Conservation (phyloP, 768 basidiomycete species). For the Leucocoprinus sp. region DNA sequence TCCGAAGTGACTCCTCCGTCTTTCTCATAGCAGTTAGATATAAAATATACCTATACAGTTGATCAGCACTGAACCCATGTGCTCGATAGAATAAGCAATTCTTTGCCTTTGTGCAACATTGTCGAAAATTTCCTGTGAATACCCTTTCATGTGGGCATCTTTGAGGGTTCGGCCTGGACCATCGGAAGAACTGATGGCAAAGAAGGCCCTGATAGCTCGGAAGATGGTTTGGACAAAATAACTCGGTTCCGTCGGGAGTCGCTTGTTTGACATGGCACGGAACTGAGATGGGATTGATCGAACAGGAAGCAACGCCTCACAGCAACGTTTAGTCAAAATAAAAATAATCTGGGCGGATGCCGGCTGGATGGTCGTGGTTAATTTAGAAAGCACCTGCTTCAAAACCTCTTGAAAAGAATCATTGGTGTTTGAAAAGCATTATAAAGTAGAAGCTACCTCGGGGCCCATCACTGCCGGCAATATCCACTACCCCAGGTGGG, state of each 20-base stretch:
- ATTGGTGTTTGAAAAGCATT: neutral
- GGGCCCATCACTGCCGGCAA: conserved; percentile 20
- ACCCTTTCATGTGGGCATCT: conserved; percentile 40
- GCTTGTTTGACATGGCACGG: conserved; percentile 73
- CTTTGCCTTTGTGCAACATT: conserved; percentile 56
- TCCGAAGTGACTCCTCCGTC: conserved; percentile 81
- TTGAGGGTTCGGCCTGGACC: conserved; percentile 55
- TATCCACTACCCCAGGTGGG: conserved; percentile 34
- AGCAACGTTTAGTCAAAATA: conserved; percentile 74
- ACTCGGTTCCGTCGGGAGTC: conserved; percentile 69
- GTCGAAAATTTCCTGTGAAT: conserved; percentile 61
- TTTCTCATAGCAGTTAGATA: conserved; percentile 83
- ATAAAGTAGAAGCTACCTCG: conserved; percentile 36
- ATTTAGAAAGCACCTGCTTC: conserved; percentile 36
- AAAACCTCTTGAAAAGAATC: conserved; percentile 41
- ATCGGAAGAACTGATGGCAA: conserved; percentile 49
- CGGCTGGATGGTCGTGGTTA: conserved; percentile 46
- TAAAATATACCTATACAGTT: conserved; percentile 57
- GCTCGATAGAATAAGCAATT: neutral
- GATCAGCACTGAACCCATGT: neutral
- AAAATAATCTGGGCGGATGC: conserved; percentile 56
- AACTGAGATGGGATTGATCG: conserved; percentile 88
- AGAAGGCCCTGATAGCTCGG: conserved; percentile 70
- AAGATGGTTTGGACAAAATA: conserved; percentile 80
- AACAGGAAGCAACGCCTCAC: conserved; percentile 77